Percentiles rank a stretch among this genome's conserved stretches.
Conservation (phyloP, 1,284 basidiomycete genomes). For the Bjerkandera adusta region DNA sequence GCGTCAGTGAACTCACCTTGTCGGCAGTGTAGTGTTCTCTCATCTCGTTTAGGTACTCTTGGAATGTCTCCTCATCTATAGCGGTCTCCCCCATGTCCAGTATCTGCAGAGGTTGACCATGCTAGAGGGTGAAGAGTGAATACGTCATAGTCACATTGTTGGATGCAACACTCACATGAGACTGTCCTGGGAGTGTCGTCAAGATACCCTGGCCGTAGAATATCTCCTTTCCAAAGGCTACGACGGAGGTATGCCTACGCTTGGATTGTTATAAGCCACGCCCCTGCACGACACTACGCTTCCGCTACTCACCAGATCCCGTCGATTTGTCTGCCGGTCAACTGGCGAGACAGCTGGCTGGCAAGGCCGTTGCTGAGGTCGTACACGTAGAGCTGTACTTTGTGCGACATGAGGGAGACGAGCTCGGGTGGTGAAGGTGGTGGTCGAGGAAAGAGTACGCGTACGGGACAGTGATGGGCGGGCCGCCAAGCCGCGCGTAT, state of each 20-base stretch:
- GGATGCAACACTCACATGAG: slow-evolving; percentile 66
- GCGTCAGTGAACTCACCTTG: slow-evolving; percentile 53
- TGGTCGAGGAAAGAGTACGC: background rate
- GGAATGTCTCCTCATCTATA: slow-evolving; percentile 81
- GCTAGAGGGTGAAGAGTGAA: slow-evolving; percentile 43
- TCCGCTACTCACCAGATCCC: slow-evolving; percentile 77
- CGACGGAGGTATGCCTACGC: slow-evolving; percentile 84
- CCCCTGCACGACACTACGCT: background rate
- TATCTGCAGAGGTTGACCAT: slow-evolving; percentile 75
- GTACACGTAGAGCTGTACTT: slow-evolving; percentile 74
- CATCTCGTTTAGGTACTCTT: slow-evolving; percentile 78
- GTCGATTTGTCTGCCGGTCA: slow-evolving; percentile 86
- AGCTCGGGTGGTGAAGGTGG: background rate
- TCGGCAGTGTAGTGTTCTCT: slow-evolving; percentile 81
- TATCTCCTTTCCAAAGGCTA: slow-evolving; percentile 81
- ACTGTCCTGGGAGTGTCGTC: slow-evolving; percentile 64
- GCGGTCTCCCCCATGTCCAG: slow-evolving; percentile 82
- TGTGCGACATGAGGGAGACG: slow-evolving; percentile 21
- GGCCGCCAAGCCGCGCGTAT: background rate
- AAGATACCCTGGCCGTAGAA: slow-evolving; percentile 89
- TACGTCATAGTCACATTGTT: background rate
- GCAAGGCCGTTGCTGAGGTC: slow-evolving; percentile 89
- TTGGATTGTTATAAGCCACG: slow-evolving; percentile 11
- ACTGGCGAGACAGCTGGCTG: slow-evolving; percentile 66
- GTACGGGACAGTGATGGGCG: background rate